phyloP scores from a whole-genome alignment of 805 yeast genomes.

The Teunomyces lycoperdinae region DNA sequence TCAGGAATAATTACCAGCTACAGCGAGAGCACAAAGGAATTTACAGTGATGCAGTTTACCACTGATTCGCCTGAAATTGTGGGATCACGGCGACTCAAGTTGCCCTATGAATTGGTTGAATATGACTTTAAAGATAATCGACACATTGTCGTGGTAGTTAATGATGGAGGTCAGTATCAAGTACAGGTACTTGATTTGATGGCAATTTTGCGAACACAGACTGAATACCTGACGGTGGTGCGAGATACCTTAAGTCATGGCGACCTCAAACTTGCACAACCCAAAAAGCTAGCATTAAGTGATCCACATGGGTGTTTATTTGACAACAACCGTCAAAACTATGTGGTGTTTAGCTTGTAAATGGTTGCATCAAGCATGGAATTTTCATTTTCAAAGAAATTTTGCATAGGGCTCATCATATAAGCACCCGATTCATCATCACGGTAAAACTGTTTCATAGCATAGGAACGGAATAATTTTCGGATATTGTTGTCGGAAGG shows the following conservation, averaged over 20 bases:
- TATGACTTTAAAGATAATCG: constrained; percentile 10
- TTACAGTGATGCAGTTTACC: not conserved
- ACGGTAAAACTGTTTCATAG: constrained; percentile 27
- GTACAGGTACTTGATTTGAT: constrained; percentile 1
- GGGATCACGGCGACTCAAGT: not conserved
- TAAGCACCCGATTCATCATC: constrained; percentile 15
- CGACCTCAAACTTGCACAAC: constrained; percentile 16
- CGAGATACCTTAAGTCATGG: constrained; percentile 1
- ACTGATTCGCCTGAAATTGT: not conserved
- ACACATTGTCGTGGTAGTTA: constrained; percentile 7
- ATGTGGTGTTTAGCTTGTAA: constrained; percentile 30
- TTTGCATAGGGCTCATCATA: constrained; percentile 22
- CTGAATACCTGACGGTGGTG: not conserved
- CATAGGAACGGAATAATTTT: constrained; percentile 25
- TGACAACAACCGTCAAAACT: constrained; percentile 38
- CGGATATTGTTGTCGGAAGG: constrained; percentile 31
- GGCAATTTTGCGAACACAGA: not conserved
- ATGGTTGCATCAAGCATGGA: constrained; percentile 4
- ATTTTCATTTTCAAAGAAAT: constrained; percentile 20
- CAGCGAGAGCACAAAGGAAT: not conserved
- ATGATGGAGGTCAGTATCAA: not conserved
- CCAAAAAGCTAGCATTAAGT: constrained; percentile 32
- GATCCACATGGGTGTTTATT: constrained; percentile 37
- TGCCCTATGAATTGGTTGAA: constrained; percentile 1
- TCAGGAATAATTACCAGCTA: not conserved